Percentiles rank a stretch among this genome's conserved stretches.
phyloP scores from a whole-genome alignment of 208 protist species.

The Trypanosoma cruzi region DNA sequence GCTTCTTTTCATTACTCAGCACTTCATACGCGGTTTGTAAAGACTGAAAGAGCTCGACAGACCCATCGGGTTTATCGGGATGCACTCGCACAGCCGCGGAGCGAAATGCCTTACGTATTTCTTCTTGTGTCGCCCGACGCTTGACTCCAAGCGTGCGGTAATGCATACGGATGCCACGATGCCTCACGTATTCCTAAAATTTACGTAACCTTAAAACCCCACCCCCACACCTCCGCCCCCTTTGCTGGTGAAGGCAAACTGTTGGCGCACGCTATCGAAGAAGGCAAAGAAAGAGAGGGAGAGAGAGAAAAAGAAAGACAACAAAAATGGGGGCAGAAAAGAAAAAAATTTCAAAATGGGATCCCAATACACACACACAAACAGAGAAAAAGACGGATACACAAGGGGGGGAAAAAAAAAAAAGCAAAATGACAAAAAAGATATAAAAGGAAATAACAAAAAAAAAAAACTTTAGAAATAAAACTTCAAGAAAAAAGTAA shows the following conservation, averaged over 20 bases:
- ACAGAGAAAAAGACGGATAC: background rate
- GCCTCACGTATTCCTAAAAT: background rate
- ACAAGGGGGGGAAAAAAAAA: background rate
- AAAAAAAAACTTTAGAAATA: background rate
- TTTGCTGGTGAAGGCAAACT: background rate
- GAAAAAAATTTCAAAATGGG: too few relatives aligned
- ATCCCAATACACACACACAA: too few relatives aligned
- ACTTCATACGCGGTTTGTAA: slow-evolving; percentile 97
- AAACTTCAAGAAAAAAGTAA: slow-evolving; percentile 11
- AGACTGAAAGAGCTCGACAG: slow-evolving; percentile 80
- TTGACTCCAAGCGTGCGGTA: slow-evolving; percentile 82
- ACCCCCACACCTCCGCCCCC: too few relatives aligned
- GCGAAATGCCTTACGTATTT: slow-evolving; percentile 87
- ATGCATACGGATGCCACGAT: slow-evolving; percentile 18
- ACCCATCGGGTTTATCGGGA: slow-evolving; percentile 80
- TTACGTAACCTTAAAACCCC: background rate
- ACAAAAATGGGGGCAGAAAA: too few relatives aligned
- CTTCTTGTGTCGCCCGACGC: slow-evolving; percentile 56
- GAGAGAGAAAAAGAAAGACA: slow-evolving; percentile 2
- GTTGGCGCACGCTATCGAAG: too few relatives aligned
- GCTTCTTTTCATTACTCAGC: slow-evolving; percentile 89
- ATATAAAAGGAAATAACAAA: background rate
- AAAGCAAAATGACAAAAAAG: background rate
- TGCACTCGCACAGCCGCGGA: slow-evolving; percentile 79
- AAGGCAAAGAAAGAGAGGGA: background rate